Evolutionary conservation across 176 grass and related monocot species (phyloP).

Genomic region (Canna indica): DNA sequence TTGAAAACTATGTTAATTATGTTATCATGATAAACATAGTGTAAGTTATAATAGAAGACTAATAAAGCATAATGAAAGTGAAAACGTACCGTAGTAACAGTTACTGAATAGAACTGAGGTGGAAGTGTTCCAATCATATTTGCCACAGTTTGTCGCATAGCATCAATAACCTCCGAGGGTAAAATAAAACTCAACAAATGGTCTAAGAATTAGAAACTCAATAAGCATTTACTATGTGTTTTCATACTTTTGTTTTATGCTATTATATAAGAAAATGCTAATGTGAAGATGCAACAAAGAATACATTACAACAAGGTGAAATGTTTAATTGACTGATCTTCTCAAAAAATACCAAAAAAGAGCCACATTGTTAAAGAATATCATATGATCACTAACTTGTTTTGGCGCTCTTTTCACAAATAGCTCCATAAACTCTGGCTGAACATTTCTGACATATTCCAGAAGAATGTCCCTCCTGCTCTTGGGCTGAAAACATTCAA

Average conservation of each 20-base stretch:
- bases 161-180: slow-evolving; percentile 59
- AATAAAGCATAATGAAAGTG: not conserved
- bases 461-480: slow-evolving; percentile 78
- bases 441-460: slow-evolving; percentile 77
- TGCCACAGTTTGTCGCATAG: slow-evolving; percentile 92
- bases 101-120: slow-evolving; percentile 81
- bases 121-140: slow-evolving; percentile 97
- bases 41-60: not conserved
- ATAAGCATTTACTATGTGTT: not conserved
- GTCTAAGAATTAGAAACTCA: slow-evolving; percentile 2
- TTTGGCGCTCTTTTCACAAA: slow-evolving; percentile 77
- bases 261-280: too few species aligned
- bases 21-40: not conserved
- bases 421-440: slow-evolving; percentile 94
- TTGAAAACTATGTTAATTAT: not conserved
- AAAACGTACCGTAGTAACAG: slow-evolving; percentile 65
- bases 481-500: slow-evolving; percentile 43
- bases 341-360: not conserved
- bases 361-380: not conserved
- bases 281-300: too few species aligned
- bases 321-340: not conserved
- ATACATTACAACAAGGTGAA: not conserved
- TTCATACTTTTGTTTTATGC: not conserved
- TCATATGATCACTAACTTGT: slow-evolving; percentile 32
- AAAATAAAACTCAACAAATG: slow-evolving; percentile 10